Base-by-base conservation (phyloP, 2,329 filamentous ascomycete genomes). In the Talaromyces sp. region DNA sequence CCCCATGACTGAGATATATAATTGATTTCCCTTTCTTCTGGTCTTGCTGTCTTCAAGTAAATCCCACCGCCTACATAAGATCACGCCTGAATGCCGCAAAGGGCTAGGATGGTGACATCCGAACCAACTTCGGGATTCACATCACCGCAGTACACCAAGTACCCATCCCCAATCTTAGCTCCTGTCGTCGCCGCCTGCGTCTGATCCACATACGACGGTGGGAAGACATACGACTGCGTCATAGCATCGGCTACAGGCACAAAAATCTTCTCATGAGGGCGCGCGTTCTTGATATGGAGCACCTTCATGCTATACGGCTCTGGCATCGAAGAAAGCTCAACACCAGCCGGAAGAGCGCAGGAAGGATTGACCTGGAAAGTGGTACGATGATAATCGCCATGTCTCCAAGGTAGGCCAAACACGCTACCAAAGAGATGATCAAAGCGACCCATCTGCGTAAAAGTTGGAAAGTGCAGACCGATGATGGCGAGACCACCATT, bases 261-360 rank as follows among this genome's bases (percentile, higher is more conserved):
- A 52, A 70, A 73, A n/a, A 75, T 67, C 66, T 69, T 74, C 41
- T 76, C 72, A 2, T 70, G 24, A 5, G 57, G 63, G 31, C 54
- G 50, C 19, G 71, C 70, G 50, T 70, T 60, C 52, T 68, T 66
- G 35, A 76, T 63, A 66, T 76, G 71, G 9, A 75, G 65, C 3
- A 58, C 72, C 67, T 75, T 75, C 72, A 75, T 73, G 60, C 65
- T 72, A 54, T 70, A 72, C 13, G 65, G 47, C 6, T n/a, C 47
- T 22, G 73, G 71, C 7, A 74, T 60, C 16, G 63, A 66, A 43
- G 54, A 56, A 7, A 22, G 14, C 11, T 19, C 14, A 52, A 52
- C 50, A 14, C 16, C 27, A 10, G 33, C 24, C 19, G 56, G 56
- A 1, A 43, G 37, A 31, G 24, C 11, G 19, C 54, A 58, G 7